phyloP scores from a whole-genome alignment of 1,284 basidiomycete species.

The Polyporus tsugae region DNA sequence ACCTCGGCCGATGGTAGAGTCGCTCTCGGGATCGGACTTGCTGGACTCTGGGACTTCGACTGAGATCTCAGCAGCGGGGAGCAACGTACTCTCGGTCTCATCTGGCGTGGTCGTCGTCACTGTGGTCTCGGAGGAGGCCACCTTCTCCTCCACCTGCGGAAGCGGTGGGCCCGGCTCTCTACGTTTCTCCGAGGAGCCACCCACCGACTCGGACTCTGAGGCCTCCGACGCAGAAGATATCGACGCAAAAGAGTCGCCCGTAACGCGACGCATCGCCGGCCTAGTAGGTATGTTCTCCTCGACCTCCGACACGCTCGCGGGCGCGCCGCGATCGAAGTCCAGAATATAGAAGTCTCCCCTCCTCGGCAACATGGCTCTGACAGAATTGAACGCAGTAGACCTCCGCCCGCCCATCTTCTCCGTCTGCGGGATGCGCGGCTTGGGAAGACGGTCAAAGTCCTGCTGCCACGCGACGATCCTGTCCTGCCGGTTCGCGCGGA shows the following conservation, averaged over 20 bases:
- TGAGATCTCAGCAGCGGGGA: constrained; percentile 24
- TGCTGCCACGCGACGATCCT: constrained; percentile 97
- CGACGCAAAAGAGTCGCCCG: constrained; percentile 63
- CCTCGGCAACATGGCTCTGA: constrained; percentile 75
- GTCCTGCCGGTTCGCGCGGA: constrained; percentile 89
- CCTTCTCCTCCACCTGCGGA: constrained; percentile 17
- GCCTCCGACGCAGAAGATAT: constrained; percentile 60
- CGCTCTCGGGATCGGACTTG: constrained; percentile 75
- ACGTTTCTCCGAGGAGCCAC: constrained; percentile 36
- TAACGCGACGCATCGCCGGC: constrained; percentile 51
- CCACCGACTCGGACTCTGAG: constrained; percentile 53
- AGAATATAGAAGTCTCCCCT: constrained; percentile 61
- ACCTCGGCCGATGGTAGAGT: constrained; percentile 89
- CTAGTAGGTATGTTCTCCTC: constrained; percentile 63
- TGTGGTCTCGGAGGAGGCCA: constrained; percentile 12
- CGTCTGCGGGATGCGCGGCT: constrained; percentile 56
- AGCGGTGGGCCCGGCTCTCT: constrained; percentile 13
- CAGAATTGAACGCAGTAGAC: constrained; percentile 69
- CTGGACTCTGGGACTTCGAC: constrained; percentile 8
- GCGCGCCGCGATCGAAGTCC: constrained; percentile 62
- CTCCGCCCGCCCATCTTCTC: constrained; percentile 56
- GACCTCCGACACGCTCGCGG: constrained; percentile 79
- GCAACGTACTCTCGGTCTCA: constrained; percentile 12
- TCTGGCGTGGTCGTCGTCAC: constrained; percentile 6
- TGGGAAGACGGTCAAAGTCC: constrained; percentile 82